These are phyloP conservation scores for Alternaria brassicae DNA, from an alignment of 2,329 filamentous ascomycete genomes.

Conservation along the genomic window DNA sequence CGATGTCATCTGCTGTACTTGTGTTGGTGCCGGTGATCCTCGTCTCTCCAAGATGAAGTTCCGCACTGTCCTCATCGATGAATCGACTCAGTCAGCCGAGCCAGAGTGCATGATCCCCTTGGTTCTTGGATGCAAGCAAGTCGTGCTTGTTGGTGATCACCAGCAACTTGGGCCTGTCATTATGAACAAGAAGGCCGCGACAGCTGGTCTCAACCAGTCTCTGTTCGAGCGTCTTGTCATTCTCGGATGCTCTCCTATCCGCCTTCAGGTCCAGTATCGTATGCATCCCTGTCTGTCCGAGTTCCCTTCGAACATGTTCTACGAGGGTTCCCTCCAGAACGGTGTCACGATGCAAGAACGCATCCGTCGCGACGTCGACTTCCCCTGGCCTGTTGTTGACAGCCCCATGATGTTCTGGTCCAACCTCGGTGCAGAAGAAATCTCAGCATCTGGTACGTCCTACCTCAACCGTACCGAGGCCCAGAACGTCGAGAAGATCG, in stretches of 20 bases:
- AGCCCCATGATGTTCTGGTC: conserved; percentile 99
- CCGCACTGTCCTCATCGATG: conserved; percentile 95
- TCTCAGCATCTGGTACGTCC: conserved; percentile 95
- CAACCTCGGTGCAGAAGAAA: conserved; percentile 96
- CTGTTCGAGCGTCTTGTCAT: conserved; percentile 95
- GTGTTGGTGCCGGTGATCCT: conserved; percentile 94
- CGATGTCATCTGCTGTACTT: conserved; percentile 98
- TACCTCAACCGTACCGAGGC: conserved; percentile 98
- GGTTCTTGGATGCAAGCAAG: conserved; percentile 96
- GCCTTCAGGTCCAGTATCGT: conserved; percentile 95
- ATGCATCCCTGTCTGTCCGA: conserved; percentile 98
- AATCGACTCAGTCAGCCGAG: conserved; percentile 97
- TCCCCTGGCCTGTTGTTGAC: conserved; percentile 94
- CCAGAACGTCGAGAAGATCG: conserved; percentile 97
- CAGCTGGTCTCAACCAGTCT: conserved; percentile 97
- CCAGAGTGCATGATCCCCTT: conserved; percentile 99
- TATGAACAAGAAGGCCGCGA: conserved; percentile 99
- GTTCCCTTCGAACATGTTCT: conserved; percentile 99
- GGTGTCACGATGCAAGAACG: conserved; percentile 90
- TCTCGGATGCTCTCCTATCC: conserved; percentile 87
- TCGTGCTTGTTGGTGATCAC: conserved; percentile 97
- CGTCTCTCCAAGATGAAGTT: conserved; percentile 97
- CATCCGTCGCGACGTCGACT: conserved; percentile 91
- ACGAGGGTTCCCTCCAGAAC: conserved; percentile 95
- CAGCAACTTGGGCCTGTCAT: conserved; percentile 98